phyloP scores from a whole-genome alignment of 208 protist genomes.

The Herpetomonas tarakana region DNA sequence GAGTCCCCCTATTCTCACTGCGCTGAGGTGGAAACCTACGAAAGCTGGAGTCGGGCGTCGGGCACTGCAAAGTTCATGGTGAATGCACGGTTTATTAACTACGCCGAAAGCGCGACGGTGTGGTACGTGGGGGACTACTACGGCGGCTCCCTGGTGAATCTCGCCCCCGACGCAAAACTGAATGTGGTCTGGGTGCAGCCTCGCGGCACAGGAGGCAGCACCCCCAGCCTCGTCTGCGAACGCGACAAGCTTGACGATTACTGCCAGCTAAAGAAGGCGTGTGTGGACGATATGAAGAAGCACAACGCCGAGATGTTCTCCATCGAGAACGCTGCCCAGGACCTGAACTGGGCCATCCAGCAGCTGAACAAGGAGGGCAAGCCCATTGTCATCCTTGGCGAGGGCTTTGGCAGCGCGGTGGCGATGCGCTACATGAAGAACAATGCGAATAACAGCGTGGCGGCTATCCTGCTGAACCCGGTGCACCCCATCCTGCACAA shows the following conservation, averaged over 20 bases:
- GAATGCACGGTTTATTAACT: neutral
- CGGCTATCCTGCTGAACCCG: conserved; percentile 35
- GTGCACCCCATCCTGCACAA: conserved; percentile 34
- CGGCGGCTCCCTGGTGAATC: conserved; percentile 17
- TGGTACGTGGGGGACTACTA: conserved; percentile 49
- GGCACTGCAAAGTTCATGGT: neutral
- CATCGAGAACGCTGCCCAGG: conserved; percentile 29
- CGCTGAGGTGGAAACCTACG: neutral
- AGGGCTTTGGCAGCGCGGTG: conserved; percentile 40
- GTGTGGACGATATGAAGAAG: conserved; percentile 2
- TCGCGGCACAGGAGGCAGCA: conserved; percentile 26
- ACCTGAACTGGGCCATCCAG: conserved; percentile 34
- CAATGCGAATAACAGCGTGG: conserved; percentile 13
- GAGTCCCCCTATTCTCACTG: neutral
- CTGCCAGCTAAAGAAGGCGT: neutral
- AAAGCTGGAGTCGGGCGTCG: neutral
- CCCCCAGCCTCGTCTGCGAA: conserved; percentile 20
- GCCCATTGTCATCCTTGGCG: conserved; percentile 42
- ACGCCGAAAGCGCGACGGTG: conserved; percentile 18
- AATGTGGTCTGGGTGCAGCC: conserved; percentile 51
- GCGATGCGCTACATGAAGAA: conserved; percentile 29
- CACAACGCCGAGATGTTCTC: conserved; percentile 32
- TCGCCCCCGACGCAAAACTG: conserved; percentile 17
- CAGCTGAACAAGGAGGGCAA: conserved; percentile 21
- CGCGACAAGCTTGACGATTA: neutral